These are phyloP conservation scores for Pichia exigua DNA, from an alignment of 805 yeast species.

Conservation along the genomic window DNA sequence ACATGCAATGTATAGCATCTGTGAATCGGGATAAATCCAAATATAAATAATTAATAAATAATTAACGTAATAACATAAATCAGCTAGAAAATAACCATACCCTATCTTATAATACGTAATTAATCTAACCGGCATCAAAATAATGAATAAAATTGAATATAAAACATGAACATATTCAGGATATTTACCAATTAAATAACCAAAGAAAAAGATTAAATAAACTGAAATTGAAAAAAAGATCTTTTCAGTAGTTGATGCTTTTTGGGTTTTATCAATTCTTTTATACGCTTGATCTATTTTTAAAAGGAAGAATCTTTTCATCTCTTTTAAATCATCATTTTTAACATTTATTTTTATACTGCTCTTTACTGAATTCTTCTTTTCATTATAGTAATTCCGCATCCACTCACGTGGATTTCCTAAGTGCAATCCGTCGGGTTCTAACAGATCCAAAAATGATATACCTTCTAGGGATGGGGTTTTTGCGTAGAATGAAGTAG, in stretches of 20 bases:
- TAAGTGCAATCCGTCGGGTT: constrained; percentile 21
- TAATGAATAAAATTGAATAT: constrained; percentile 52
- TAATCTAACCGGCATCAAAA: constrained; percentile 78
- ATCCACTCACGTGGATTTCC: constrained; percentile 24
- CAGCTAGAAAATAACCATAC: constrained; percentile 84
- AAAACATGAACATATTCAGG: constrained; percentile 73
- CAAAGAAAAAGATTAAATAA: constrained; percentile 59
- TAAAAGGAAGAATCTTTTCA: constrained; percentile 18
- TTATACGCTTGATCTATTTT: constrained; percentile 33
- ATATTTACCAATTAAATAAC: constrained; percentile 66
- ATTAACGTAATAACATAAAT: constrained; percentile 88
- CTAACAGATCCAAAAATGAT: constrained; percentile 25
- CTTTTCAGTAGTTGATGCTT: constrained; percentile 59
- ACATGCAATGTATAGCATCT: constrained; percentile 67
- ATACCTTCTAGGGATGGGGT: constrained; percentile 22
- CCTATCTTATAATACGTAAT: constrained; percentile 73
- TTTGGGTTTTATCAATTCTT: constrained; percentile 30
- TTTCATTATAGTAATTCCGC: constrained; percentile 20
- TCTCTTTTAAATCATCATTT: constrained; percentile 23
- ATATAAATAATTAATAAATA: constrained; percentile 57
- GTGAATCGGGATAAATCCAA: constrained; percentile 77
- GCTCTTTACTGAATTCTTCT: constrained; percentile 14
- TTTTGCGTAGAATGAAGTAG: not conserved
- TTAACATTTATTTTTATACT: constrained; percentile 17
- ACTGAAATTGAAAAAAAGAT: constrained; percentile 70